Conservation (phyloP, 2,329 filamentous ascomycete species). For the Elsinoe necatrix region DNA sequence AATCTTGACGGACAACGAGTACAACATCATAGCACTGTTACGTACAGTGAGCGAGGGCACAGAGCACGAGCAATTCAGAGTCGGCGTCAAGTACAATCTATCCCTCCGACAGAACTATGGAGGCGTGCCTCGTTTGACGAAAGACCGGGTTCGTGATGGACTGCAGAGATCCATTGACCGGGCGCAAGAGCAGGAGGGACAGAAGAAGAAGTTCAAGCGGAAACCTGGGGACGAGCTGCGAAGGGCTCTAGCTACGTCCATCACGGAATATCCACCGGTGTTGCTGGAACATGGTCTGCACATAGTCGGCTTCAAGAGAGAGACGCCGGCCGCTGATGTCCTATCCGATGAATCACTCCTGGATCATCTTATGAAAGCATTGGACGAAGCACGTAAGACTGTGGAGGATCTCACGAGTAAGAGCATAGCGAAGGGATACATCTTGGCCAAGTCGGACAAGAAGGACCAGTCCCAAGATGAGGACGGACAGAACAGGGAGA, state of each 20-base stretch:
- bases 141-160: slow-evolving; percentile 60
- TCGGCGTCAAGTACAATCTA: slow-evolving; percentile 70
- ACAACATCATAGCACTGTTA: slow-evolving; percentile 73
- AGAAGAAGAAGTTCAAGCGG: slow-evolving; percentile 59
- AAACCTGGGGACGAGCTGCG: slow-evolving; percentile 68
- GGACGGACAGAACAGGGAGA: slow-evolving; percentile 25
- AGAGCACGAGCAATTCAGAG: slow-evolving; percentile 72
- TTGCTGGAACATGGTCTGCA: slow-evolving; percentile 79
- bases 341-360: slow-evolving; percentile 57
- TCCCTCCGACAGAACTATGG: slow-evolving; percentile 75
- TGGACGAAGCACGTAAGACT: slow-evolving; percentile 62
- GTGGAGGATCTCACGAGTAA: slow-evolving; percentile 60
- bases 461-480: slow-evolving; percentile 19
- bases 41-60: slow-evolving; percentile 72
- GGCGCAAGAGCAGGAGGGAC: slow-evolving; percentile 41
- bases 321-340: slow-evolving; percentile 58
- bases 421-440: slow-evolving; percentile 68
- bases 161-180: slow-evolving; percentile 58
- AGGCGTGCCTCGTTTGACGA: slow-evolving; percentile 66
- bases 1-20: slow-evolving; percentile 75
- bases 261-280: slow-evolving; percentile 81
- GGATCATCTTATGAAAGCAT: slow-evolving; percentile 56
- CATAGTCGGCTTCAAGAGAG: slow-evolving; percentile 59
- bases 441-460: slow-evolving; percentile 52
- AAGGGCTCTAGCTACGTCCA: slow-evolving; percentile 71